These are phyloP conservation scores for Lablab purpureus DNA, from an alignment of 306 rosid species.

Conservation along the genomic window DNA sequence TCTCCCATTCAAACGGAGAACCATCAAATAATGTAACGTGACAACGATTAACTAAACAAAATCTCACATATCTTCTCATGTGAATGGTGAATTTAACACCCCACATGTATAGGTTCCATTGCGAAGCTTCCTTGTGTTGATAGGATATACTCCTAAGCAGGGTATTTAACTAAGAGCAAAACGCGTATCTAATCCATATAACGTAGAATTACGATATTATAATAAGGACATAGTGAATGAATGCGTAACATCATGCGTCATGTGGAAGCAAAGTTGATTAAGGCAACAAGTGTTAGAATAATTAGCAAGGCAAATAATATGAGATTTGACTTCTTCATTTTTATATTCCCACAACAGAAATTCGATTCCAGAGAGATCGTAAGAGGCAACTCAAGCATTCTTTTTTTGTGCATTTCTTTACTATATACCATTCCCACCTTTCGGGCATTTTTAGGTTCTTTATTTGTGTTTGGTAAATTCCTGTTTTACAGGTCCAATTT, in stretches of 20 bases:
- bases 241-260: conserved; percentile 42
- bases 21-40: conserved; percentile 64
- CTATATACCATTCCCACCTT: conserved; percentile 51
- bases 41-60: conserved; percentile 52
- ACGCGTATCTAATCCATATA: conserved; percentile 45
- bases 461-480: background rate
- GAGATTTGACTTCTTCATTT: conserved; percentile 43
- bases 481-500: background rate
- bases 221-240: conserved; percentile 46
- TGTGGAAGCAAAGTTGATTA: conserved; percentile 46
- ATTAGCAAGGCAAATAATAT: conserved; percentile 42
- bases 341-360: background rate
- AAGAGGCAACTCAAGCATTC: conserved; percentile 37
- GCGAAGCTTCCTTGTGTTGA: conserved; percentile 19
- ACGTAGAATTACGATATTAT: conserved; percentile 16
- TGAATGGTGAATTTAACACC: conserved; percentile 60
- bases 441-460: conserved; percentile 44
- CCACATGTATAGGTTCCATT: conserved; percentile 72
- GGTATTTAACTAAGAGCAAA: background rate
- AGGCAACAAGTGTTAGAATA: conserved; percentile 44
- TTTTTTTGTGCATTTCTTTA: conserved; percentile 1
- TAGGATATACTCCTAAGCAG: too few species aligned
- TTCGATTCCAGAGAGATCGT: conserved; percentile 40
- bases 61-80: conserved; percentile 67
- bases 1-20: conserved; percentile 81